Base-by-base conservation (phyloP, 2,329 filamentous ascomycete species). In the Botrytis fabae region DNA sequence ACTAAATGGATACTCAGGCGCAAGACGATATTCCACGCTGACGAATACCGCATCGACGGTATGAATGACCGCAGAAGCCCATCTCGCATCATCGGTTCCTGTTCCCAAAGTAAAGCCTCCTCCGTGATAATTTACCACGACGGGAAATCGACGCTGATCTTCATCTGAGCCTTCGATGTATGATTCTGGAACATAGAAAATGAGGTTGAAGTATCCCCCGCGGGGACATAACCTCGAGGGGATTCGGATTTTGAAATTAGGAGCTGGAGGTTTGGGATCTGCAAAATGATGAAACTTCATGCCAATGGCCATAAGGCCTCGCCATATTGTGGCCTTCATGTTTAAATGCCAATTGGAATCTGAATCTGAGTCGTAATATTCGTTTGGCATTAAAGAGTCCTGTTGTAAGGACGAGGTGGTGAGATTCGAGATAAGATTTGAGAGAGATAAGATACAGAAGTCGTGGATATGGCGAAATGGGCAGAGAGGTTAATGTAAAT, bases 11-110 rank as follows among this genome's bases (percentile, higher is more conserved):
- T 87, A 84, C 77, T 88, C 87, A 0, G 91, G 91, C 0, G 90
- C 89, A 2, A 92, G 85, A n/a, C 91, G 86, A 79, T 93, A 92
- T 77, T 91, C 89, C 76, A 91, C 88, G 2, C 86, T 88, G 74
- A 92, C 86, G 71, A 91, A 85, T 35, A 92, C 83, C 42, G 83
- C 88, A 70, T 88, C 85, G 20, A 87, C 82, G 7, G 84, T 82
- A 40, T 86, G 81, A 57, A 87, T 81, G 5, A 90, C 85, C 51
- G 85, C 82, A 6, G 85, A 83, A 9, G 86, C 88, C 84, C 89
- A 91, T 60, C 89, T 85, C 22, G 88, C 86, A 78, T 92, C 90
- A 78, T 92, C 88, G 6, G 87, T 90, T 5, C 86, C 88, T 64
- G 85, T 85, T 20, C 90, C 90, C 46, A 91, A 81, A 10, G 89